Evolutionary conservation across 225 moss, liverwort and hornwort species (phyloP), one percentile per base, ranked within the genome.

Genomic region (Asterella californica): DNA sequence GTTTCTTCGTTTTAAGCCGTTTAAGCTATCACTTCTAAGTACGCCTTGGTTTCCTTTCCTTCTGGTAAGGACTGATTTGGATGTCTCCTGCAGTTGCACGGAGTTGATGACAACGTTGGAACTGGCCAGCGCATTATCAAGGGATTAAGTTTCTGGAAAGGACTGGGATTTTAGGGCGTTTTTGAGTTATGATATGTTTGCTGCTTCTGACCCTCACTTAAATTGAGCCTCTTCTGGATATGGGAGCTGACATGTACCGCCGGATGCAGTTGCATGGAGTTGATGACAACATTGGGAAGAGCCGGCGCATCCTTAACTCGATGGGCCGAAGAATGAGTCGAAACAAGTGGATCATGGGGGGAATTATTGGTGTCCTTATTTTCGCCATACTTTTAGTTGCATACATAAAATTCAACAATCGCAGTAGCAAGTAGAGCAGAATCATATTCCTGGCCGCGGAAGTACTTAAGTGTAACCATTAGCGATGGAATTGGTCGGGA

Each of bases 261-360:
- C 48, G 79, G 32, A 67, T 69, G 83, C 88, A 94, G 92, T 83
- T 92, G 75, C 96, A 85, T 38, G 91, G 91, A 79, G 92, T 91
- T 81, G 88, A 94, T 48, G 90, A 89, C 59, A 88, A 71, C 71
- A 78, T 94, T 59, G 89, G 90, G 34, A 92, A 88, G 81, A 91
- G 94, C 77, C 80, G 92, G 78, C 81, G 86, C 21, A 80, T 91
- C 54, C 76, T 96, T 52, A 92, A 90, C 76, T 87, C 92, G 8
- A 91, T 94, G 87, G 88, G 90, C 27, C 88, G 77, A 6, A 90
- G 91, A 72, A 83, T 94, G 84, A 92, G 87, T 70, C 87, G 86
- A 10, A 85, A 94, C 86, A 96, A 91, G 80, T 96, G 90, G 71
- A 91, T 91, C 22, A 88, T 92, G 84, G 89, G 82, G 7, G 75